Conservation (phyloP, 1,139 yeast species). For the Sugiyamaella neomexicana region DNA sequence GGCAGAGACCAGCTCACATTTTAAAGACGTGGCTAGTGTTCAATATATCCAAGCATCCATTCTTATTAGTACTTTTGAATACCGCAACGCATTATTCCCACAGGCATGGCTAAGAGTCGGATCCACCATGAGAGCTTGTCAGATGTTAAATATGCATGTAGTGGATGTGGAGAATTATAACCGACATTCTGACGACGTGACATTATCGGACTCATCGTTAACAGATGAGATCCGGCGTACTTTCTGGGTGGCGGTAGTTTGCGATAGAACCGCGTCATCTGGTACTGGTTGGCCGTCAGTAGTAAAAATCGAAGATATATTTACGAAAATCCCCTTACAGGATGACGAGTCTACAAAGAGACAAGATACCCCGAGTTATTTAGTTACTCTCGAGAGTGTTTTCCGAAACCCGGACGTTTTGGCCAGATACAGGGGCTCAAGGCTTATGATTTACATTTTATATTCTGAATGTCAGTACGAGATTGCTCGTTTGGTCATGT, state of each 20-base stretch:
- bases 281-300: slow-evolving; percentile 37
- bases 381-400: slow-evolving; percentile 19
- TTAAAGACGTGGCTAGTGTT: slow-evolving; percentile 26
- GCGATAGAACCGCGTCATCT: slow-evolving; percentile 34
- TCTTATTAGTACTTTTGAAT: slow-evolving; percentile 33
- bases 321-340: slow-evolving; percentile 31
- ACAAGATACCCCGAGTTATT: slow-evolving; percentile 5
- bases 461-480: slow-evolving; percentile 20
- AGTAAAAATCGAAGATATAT: slow-evolving; percentile 29
- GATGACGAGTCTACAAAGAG: slow-evolving; percentile 32
- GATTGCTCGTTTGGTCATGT: slow-evolving; percentile 17
- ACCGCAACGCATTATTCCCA: slow-evolving; percentile 32
- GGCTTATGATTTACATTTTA: slow-evolving; percentile 16
- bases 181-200: not conserved
- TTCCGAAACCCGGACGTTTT: slow-evolving; percentile 24
- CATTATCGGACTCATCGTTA: slow-evolving; percentile 25
- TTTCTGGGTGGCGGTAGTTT: slow-evolving; percentile 34
- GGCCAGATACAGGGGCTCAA: slow-evolving; percentile 10
- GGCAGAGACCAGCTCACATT: slow-evolving; percentile 25
- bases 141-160: slow-evolving; percentile 31
- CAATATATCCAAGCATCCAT: slow-evolving; percentile 34
- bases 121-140: slow-evolving; percentile 30
- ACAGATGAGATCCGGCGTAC: slow-evolving; percentile 36
- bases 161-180: slow-evolving; percentile 26
- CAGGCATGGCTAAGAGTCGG: slow-evolving; percentile 40